Evolutionary conservation across 176 grass and related monocot species (phyloP), one percentile per base, ranked within the genome.

Genomic region (Elymus sibiricus): DNA sequence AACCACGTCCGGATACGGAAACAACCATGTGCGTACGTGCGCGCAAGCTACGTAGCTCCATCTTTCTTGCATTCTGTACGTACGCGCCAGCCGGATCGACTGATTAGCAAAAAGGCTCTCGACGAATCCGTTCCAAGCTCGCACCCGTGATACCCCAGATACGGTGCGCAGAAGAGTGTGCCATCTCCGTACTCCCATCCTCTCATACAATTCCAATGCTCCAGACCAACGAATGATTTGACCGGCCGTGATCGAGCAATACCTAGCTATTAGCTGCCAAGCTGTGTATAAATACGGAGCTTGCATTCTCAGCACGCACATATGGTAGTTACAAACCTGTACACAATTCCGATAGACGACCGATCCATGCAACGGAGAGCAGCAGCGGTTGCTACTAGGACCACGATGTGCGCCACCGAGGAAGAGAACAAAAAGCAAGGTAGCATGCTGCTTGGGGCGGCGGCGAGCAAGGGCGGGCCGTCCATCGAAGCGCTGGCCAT

Each of bases 401-500:
- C 82, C 3, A 58, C 53, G 27, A 24, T 25, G 38, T 11, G 14
- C 62, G 46, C 4, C 38, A 9, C 12, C 39, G 76, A 17, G 34
- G 22, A 55, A 8, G 11, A 22, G 64, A 47, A 11, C 11, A 76
- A 6, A 38, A 32, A 42, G 70, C 25, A n/a, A n/a, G n/a, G n/a
- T n/a, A n/a, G n/a, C n/a, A n/a, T n/a, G n/a, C n/a, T n/a, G n/a
- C 7, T 22, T 44, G 43, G 68, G 14, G 28, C 37, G 49, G n/a
- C 8, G 21, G 39, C 4, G 56, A 7, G 24, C 55, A 35, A 43
- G 84, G 74, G 84, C 7, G 32, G 21, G 61, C 80, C 89, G 19
- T 91, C 89, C 61, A 1, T 43, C 29, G 89, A 88, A 6, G 81
- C 89, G n/a, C 5, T 88, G 77, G 85, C 89, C 4, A 87, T 87